Evolutionary conservation across 495 filamentous ascomycete genomes (phyloP), one percentile per base, ranked within the genome.

Genomic region (Chaetomidium leptoderma): DNA sequence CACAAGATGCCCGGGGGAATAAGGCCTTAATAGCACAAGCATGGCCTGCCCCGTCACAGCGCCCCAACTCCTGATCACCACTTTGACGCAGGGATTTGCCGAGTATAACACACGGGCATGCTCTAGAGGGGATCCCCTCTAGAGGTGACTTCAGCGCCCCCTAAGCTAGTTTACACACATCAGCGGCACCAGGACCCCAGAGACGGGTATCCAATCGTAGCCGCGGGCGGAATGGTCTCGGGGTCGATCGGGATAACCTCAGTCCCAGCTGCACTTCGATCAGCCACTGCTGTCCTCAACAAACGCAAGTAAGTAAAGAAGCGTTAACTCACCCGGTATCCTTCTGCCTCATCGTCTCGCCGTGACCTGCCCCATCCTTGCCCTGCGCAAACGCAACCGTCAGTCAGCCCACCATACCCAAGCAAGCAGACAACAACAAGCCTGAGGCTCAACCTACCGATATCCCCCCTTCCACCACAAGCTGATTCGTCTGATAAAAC

Each of bases 391-490:
- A 32, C n/a, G n/a, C n/a, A n/a, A n/a, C n/a, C n/a, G n/a, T n/a
- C n/a, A 32, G 36, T 67, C 44, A 69, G 63, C 44, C 19, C 14
- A n/a, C 7, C 43, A 42, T 1, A 3, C 4, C 30, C 0, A 5
- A 17, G n/a, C 19, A 26, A 13, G 5, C 13, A 24, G 10, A 8
- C 8, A 21, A n/a, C n/a, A n/a, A n/a, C n/a, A n/a, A n/a, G n/a
- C n/a, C n/a, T n/a, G n/a, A n/a, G n/a, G n/a, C n/a, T n/a, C 16
- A 37, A 71, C 75, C 5, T 73, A 79, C 76, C 67, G 75, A 72
- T 58, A 72, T 85, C 58, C 89, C 87, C 19, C 92, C 92, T 69
- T 98, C 93, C 6, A 98, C 91, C 24, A 98, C 93, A 68, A 98
- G 81, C 66, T 85, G 78, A 71, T 98, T 91, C 64, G 93, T 64